These are phyloP conservation scores for Xylaria digitata DNA, from an alignment of 2,329 filamentous ascomycete genomes.

Conservation along the genomic window DNA sequence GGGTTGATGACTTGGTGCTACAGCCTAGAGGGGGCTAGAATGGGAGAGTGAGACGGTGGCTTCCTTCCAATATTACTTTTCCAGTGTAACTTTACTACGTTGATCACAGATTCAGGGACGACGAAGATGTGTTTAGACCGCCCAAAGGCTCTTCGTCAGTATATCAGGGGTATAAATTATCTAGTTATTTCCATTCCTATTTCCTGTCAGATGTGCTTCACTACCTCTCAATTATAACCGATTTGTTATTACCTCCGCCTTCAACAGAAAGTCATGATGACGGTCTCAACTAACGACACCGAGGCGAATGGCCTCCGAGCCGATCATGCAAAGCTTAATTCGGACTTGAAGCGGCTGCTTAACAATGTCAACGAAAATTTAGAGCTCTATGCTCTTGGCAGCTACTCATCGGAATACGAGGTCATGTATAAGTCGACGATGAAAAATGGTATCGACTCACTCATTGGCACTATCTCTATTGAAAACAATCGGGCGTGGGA, in stretches of 20 bases:
- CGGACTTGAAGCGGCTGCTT: slow-evolving; percentile 16
- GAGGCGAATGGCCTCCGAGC: not conserved
- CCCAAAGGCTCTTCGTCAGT: not conserved
- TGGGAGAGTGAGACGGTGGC: too few relatives aligned
- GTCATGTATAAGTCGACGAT: slow-evolving; percentile 32
- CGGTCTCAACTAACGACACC: not conserved
- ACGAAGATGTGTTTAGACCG: too few relatives aligned
- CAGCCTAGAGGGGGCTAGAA: too few relatives aligned
- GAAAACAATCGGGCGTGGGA: slow-evolving; percentile 22
- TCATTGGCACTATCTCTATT: slow-evolving; percentile 25
- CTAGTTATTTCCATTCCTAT: not conserved
- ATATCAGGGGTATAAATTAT: not conserved
- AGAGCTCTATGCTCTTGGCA: slow-evolving; percentile 16
- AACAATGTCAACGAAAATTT: slow-evolving; percentile 9
- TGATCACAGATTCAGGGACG: too few relatives aligned
- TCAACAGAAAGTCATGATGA: not conserved
- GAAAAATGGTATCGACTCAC: slow-evolving; percentile 23
- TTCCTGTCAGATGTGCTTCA: not conserved
- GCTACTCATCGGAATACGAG: slow-evolving; percentile 29
- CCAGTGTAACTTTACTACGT: too few relatives aligned
- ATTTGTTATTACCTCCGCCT: not conserved
- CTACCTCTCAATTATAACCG: not conserved
- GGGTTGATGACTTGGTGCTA: too few relatives aligned
- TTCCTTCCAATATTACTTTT: too few relatives aligned
- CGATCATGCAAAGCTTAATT: slow-evolving; percentile 5